These are phyloP conservation scores for Nakaseomyces kungkrabaensis DNA, from an alignment of 1,139 yeast species.

Conservation along the genomic window DNA sequence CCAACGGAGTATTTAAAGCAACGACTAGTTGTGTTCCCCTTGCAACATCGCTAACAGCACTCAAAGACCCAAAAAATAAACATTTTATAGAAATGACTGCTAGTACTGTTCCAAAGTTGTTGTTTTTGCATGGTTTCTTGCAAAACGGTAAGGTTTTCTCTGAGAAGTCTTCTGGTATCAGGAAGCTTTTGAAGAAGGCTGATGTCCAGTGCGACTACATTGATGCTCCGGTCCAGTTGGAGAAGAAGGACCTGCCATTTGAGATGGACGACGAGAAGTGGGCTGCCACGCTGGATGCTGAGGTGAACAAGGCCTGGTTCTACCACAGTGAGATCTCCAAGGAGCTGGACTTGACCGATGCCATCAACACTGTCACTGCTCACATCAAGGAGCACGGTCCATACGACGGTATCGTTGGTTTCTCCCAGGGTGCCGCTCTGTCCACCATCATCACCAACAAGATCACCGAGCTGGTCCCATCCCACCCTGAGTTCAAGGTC, in stretches of 20 bases:
- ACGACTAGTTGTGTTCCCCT: neutral
- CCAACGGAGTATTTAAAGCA: neutral
- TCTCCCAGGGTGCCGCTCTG: conserved; percentile 90
- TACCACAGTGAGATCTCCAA: conserved; percentile 39
- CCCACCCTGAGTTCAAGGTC: conserved; percentile 37
- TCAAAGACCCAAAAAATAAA: too few relatives aligned
- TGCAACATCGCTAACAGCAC: too few relatives aligned
- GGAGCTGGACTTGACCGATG: conserved; percentile 33
- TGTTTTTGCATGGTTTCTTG: conserved; percentile 49
- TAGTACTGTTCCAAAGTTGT: conserved; percentile 28
- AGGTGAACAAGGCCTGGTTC: conserved; percentile 51
- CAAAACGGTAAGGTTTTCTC: conserved; percentile 72
- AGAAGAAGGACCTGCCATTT: conserved; percentile 62
- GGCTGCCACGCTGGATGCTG: conserved; percentile 37
- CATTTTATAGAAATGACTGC: neutral
- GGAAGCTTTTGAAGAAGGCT: conserved; percentile 58
- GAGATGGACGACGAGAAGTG: conserved; percentile 39
- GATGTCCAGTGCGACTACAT: conserved; percentile 65
- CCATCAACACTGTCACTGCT: conserved; percentile 43
- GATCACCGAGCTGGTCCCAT: conserved; percentile 35
- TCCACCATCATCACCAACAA: conserved; percentile 47
- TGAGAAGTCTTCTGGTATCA: conserved; percentile 67
- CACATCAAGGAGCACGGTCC: conserved; percentile 69
- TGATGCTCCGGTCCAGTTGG: conserved; percentile 62
- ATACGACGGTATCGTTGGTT: conserved; percentile 78